These are phyloP conservation scores for Lecanosticta acicola DNA, from an alignment of 2,329 filamentous ascomycete genomes.

Conservation along the genomic window DNA sequence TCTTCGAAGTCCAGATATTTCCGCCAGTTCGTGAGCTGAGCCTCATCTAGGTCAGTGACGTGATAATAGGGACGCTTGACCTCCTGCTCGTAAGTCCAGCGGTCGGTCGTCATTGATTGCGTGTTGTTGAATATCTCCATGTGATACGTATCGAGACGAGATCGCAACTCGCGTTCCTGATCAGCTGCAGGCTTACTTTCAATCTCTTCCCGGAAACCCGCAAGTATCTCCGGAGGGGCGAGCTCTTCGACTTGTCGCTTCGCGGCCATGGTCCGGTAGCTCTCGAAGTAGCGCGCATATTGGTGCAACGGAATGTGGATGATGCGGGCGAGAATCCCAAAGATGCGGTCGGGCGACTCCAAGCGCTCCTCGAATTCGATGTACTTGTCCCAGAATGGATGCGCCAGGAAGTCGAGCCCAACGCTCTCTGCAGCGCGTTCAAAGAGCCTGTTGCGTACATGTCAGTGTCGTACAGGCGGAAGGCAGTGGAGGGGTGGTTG, in stretches of 20 bases:
- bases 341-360: conserved; percentile 77
- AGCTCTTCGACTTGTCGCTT: conserved; percentile 67
- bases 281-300: conserved; percentile 90
- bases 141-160: conserved; percentile 73
- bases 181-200: conserved; percentile 63
- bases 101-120: conserved; percentile 81
- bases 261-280: conserved; percentile 73
- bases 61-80: conserved; percentile 97
- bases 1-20: conserved; percentile 98
- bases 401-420: conserved; percentile 86
- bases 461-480: conserved; percentile 34
- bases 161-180: conserved; percentile 73
- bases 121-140: conserved; percentile 75
- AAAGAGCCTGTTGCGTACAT: conserved; percentile 62
- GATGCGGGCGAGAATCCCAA: conserved; percentile 73
- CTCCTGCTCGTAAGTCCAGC: conserved; percentile 91
- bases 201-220: conserved; percentile 68
- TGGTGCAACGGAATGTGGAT: conserved; percentile 92
- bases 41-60: conserved; percentile 82
- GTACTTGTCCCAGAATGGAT: conserved; percentile 99
- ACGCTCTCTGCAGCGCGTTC: conserved; percentile 81
- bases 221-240: conserved; percentile 61
- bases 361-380: conserved; percentile 92
- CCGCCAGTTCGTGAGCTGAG: conserved; percentile 82
- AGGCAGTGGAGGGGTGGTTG: conserved; percentile 23